Evolutionary conservation across 2,329 filamentous ascomycete genomes (phyloP), one percentile per base, ranked within the genome.

Genomic region (Aspergillus vadensis): DNA sequence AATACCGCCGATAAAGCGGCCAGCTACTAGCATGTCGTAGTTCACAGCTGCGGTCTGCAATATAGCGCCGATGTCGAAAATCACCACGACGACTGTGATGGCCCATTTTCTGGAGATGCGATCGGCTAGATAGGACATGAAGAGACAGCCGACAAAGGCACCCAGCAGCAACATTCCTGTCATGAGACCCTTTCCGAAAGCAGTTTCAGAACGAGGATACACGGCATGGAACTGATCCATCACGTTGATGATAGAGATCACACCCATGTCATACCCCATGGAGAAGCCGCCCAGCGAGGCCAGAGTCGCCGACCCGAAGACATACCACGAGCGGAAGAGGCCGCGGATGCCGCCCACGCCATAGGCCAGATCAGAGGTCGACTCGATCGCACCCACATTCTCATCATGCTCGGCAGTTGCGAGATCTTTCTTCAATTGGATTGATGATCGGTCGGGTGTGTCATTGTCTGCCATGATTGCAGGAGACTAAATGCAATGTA

Each of bases 261-360:
- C 77, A 21, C 78, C 78, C 64, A 82, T 80, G 57, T 78, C 79
- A 57, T 77, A 79, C 15, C 76, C 77, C 63, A 79, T 79, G 1
- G 76, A 74, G 43, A 77, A 71, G 5, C 77, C 76, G 6, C 74
- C 78, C 36, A 81, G 67, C 8, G 73, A 77, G 0, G 79, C 79
- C 7, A 81, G 70, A 77, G 41, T 21, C 19, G 41, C 77, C 7
- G 77, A 77, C 12, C 76, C 76, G 7, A 78, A 72, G 44, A 81
- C 76, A 58, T 76, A 80, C 0, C 71, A 70, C 1, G 76, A 78
- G 25, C 63, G 60, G 14, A 78, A 17, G 21, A 79, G 69, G 3
- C 73, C 74, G 19, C 59, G 55, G 48, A 76, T 55, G 7, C 75
- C 74, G 32, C 63, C 55, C 5, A 57, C 61, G 23, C 73, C 74